Conservation (phyloP, 2,329 filamentous ascomycete species). For the Ophidiomyces ophidiicola region DNA sequence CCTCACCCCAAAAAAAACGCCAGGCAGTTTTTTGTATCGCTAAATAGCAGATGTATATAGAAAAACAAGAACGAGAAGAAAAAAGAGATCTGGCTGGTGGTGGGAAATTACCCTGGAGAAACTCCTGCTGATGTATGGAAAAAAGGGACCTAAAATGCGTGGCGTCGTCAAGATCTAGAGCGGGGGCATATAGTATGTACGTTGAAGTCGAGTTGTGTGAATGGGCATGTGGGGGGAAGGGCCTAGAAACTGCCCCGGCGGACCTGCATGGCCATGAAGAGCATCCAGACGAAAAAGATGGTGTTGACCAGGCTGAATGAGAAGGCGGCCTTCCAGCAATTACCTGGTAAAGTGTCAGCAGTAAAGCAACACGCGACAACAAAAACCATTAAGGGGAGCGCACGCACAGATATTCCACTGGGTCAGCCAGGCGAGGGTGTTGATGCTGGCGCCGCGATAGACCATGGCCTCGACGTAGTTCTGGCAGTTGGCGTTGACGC, state of each 20-base stretch:
- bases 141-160: too few species aligned
- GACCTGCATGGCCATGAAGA: conserved; percentile 49
- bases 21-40: too few species aligned
- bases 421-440: conserved; percentile 51
- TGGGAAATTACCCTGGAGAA: too few species aligned
- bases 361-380: neutral
- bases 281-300: conserved; percentile 56
- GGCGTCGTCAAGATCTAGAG: neutral
- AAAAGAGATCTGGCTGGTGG: too few species aligned
- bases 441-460: conserved; percentile 37
- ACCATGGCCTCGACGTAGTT: conserved; percentile 41
- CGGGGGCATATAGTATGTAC: neutral
- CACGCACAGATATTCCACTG: conserved; percentile 50
- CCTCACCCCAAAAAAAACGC: too few species aligned
- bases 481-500: conserved; percentile 49
- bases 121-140: too few species aligned
- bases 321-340: conserved; percentile 52
- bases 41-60: too few species aligned
- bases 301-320: conserved; percentile 52
- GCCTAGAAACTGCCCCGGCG: conserved; percentile 24
- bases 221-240: too few species aligned
- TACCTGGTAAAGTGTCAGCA: conserved; percentile 29
- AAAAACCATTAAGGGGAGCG: neutral
- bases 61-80: too few species aligned
- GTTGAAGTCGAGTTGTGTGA: too few species aligned